Evolutionary conservation across 2,329 filamentous ascomycete species (phyloP), one percentile per base, ranked within the genome.

Genomic region (Beauveria scarabaeidicola): DNA sequence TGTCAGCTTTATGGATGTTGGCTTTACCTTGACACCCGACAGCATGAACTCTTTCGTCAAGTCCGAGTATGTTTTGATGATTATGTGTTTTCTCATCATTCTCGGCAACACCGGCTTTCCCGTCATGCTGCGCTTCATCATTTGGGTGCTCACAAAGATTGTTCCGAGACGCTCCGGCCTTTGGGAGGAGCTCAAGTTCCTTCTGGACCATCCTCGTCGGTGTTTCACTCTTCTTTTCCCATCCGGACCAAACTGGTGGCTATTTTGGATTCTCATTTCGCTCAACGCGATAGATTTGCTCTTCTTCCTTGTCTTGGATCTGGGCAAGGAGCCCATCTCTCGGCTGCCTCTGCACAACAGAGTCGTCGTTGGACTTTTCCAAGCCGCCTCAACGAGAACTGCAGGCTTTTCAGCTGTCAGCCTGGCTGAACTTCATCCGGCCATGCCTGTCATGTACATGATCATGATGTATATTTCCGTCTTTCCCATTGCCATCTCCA

Each of bases 391-490:
- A 5, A 97, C 93, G 1, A 81, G 94, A 69, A 97, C 94, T 0
- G 93, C 94, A 3, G 93, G 94, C 0, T 96, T 97, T 68, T 81
- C 89, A 1, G 89, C 89, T 32, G 83, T 97, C 66, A 91, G 88
- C 69, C 76, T 97, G 43, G 78, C 88, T 1, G 75, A 82, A 0
- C 78, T 99, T 2, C 92, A 97, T 65, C 92, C 94, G 1, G 94
- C 89, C 3, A 90, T 97, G 61, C 92, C 96, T 68, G 91, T 95
- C 15, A 90, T 91, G 25, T 97, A 97, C 75, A 78, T 97, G 73
- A 87, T 97, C 73, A 97, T 97, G 94, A 97, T 97, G 94, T 97
- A 97, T 73, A 96, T 97, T 63, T 96, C 92, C 61, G 90, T 97
- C 61, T 96, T 96, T 66, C 93, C 93, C 5, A 96, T 97, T 66